phyloP scores from a whole-genome alignment of 192 early-diverging fungal genomes.

The Coemansia biformis region DNA sequence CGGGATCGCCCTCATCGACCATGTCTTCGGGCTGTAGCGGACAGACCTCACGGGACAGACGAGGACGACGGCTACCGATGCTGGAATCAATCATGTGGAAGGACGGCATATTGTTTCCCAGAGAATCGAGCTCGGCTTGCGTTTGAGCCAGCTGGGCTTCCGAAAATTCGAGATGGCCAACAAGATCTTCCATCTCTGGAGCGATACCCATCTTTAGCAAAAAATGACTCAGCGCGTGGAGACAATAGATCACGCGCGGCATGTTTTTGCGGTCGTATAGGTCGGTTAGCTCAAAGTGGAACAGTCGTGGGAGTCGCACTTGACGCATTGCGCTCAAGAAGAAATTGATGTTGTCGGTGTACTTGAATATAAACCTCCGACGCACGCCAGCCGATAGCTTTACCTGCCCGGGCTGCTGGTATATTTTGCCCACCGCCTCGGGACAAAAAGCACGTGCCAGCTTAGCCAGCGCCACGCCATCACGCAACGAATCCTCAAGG shows the following conservation, averaged over 20 bases:
- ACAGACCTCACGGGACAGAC: constrained; percentile 43
- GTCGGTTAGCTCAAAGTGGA: constrained; percentile 97
- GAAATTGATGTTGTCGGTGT: constrained; percentile 98
- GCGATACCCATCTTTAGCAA: constrained; percentile 77
- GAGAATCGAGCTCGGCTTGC: constrained; percentile 74
- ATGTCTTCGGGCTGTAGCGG: constrained; percentile 35
- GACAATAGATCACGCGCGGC: constrained; percentile 97
- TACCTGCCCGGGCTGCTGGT: constrained; percentile 42
- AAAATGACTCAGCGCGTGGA: constrained; percentile 94
- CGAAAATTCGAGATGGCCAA: constrained; percentile 87
- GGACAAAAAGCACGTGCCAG: constrained; percentile 82
- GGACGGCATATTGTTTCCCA: constrained; percentile 80
- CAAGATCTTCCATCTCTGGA: constrained; percentile 86
- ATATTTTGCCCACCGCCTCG: constrained; percentile 78
- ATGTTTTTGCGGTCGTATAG: constrained; percentile 99
- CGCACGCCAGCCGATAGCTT: constrained; percentile 31
- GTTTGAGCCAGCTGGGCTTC: constrained; percentile 60
- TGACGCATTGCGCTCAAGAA: constrained; percentile 75
- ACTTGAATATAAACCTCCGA: constrained; percentile 78
- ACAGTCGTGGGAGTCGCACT: constrained; percentile 83
- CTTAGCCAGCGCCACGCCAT: constrained; percentile 89
- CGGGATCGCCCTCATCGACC: constrained; percentile 19
- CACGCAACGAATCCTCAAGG: constrained; percentile 86
- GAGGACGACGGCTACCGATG: constrained; percentile 36
- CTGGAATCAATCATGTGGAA: constrained; percentile 76